Base-by-base conservation (phyloP, 2,329 filamentous ascomycete species). In the Aphanoascus verrucosus region DNA sequence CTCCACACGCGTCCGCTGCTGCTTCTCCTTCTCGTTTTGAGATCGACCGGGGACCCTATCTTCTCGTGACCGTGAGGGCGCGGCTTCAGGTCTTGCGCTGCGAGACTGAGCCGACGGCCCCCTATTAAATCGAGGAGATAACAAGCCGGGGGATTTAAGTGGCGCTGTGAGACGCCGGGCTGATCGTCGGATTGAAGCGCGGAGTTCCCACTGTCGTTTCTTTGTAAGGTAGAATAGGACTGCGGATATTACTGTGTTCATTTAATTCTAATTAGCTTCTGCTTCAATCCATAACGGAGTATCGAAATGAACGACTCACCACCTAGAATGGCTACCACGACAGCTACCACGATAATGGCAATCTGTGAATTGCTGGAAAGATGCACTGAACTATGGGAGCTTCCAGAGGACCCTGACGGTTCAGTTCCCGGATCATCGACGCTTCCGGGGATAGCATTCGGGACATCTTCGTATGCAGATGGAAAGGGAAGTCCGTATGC, bases 141-240 rank as follows among this genome's bases (percentile, higher is more conserved):
- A n/a, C 5, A 49, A 34, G 17, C 47, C 47, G 3, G 45, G 57
- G 15, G 55, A 54, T 46, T 53, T 57, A 9, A 54, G 48, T 7
- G 52, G 45, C n/a, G 58, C 60, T 1, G 57, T 55, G n/a, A 67
- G 60, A 9, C 60, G 60, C 5, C 75, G 76, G 32, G 81, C 81
- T 1, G 86, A 89, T 58, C 79, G 80, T 53, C 83, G 79, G 54
- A 94, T 75, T 31, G 77, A 85, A 64, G 86, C 81, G 55, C 83
- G 80, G 60, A 93, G 74, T 59, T 83, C 85, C 88, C 88, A 93
- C 68, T 90, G 86, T 45, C 83, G 81, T 72, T 88, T 89, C 75
- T 93, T 93, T 53, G 88, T 85, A 37, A 91, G 67, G 67, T 84
- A 88, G 72, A 86, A 94, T 28, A 93, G 79, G 1, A 81, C 71